Percentiles rank a stretch among this genome's conserved stretches.
These are phyloP conservation scores for Umbelopsis sp. DNA, from an alignment of 371 early-diverging fungal species.

Conservation along the genomic window DNA sequence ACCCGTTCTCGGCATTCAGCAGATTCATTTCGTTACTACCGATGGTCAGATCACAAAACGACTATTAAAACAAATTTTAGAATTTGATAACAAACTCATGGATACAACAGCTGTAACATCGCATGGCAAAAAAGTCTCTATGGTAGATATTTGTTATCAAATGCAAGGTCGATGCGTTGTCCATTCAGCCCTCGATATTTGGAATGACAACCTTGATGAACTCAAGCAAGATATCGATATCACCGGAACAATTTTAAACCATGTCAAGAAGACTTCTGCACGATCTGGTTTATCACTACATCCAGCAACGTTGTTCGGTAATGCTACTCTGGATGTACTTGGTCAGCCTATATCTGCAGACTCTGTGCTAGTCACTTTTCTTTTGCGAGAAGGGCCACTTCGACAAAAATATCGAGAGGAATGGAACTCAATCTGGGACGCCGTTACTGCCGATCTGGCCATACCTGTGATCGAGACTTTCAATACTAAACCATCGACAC, in stretches of 20 bases:
- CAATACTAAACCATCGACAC: not conserved
- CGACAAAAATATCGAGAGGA: conserved; percentile 10
- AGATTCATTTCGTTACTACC: conserved; percentile 33
- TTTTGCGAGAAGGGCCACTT: conserved; percentile 28
- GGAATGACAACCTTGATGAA: conserved; percentile 34
- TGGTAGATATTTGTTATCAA: conserved; percentile 29
- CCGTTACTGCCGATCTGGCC: not conserved
- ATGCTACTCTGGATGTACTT: conserved; percentile 35
- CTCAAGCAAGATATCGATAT: conserved; percentile 37
- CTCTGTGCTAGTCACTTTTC: conserved; percentile 48
- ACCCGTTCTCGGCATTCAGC: conserved; percentile 36
- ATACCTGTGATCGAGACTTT: not conserved
- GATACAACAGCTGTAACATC: conserved; percentile 28
- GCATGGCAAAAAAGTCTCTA: conserved; percentile 27
- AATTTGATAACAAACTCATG: conserved; percentile 27
- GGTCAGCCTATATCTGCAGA: conserved; percentile 44
- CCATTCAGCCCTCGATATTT: conserved; percentile 62
- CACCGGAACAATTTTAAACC: conserved; percentile 39
- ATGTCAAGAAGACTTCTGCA: conserved; percentile 29
- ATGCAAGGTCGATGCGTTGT: conserved; percentile 47
- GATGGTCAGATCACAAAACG: conserved; percentile 25
- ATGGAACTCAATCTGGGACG: conserved; percentile 8
- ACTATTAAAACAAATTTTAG: conserved; percentile 25
- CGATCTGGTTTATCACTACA: conserved; percentile 51
- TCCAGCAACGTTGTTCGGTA: conserved; percentile 57